A percentile compares a stretch with the other conserved stretches of the same genome.
Evolutionary conservation across 2,329 filamentous ascomycete species (phyloP).

Genomic region (Lachnellula cervina): DNA sequence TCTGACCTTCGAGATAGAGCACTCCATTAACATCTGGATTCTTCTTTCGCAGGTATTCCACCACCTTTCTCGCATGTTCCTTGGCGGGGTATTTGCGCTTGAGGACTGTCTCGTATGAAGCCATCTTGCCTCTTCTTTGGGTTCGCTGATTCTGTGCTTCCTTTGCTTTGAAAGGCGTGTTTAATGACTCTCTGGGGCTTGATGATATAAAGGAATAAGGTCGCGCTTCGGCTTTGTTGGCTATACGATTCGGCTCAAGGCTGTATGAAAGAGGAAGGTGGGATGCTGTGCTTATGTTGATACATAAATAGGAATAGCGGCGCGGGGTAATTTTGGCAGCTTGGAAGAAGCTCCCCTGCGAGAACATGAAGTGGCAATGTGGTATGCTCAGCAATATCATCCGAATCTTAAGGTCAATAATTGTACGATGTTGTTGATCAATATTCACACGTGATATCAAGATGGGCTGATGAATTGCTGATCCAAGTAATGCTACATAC

Average conservation of each 20-base stretch:
- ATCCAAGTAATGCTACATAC: not conserved
- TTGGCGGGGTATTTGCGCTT: slow-evolving; percentile 76
- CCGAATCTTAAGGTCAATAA: not conserved
- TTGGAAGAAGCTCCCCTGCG: not conserved
- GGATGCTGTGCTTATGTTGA: slow-evolving; percentile 6
- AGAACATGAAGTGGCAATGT: not conserved
- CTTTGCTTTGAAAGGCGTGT: not conserved
- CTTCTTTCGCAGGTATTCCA: slow-evolving; percentile 66
- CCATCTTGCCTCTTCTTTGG: slow-evolving; percentile 12
- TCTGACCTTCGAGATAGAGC: slow-evolving; percentile 83
- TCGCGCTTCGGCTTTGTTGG: not conserved
- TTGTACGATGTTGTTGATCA: not conserved
- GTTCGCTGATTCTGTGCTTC: not conserved
- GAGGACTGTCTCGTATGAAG: slow-evolving; percentile 38
- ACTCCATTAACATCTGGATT: slow-evolving; percentile 63
- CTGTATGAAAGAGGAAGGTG: slow-evolving; percentile 4
- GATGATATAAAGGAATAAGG: not conserved
- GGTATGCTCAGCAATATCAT: too few species aligned
- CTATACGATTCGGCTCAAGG: slow-evolving; percentile 1
- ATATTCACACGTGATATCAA: not conserved
- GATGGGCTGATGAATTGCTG: not conserved
- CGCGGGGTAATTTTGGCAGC: not conserved
- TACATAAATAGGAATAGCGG: not conserved
- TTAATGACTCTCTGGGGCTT: not conserved
- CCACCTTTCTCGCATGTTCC: slow-evolving; percentile 78